Conservation (phyloP, 306 rosid species). For the Glycine soja region DNA sequence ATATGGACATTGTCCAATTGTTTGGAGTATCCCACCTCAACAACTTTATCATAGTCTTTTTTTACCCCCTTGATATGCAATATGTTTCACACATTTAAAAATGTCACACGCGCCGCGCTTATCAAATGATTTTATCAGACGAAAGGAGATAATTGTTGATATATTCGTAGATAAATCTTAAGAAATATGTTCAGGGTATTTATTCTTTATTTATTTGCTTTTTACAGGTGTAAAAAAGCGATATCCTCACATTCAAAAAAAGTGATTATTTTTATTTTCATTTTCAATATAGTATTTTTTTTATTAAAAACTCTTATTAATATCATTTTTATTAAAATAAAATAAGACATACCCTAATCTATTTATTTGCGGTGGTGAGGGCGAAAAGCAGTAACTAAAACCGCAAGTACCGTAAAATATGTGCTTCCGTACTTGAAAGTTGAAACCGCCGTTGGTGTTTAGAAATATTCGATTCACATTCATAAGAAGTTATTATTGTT, state of each 20-base stretch:
- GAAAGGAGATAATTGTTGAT: too few species aligned
- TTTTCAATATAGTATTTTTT: too few species aligned
- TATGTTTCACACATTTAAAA: not conserved
- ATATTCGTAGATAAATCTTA: too few species aligned
- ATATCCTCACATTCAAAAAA: too few species aligned
- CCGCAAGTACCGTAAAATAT: not conserved
- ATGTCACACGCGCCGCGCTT: not conserved
- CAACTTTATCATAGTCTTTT: not conserved
- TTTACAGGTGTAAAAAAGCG: too few species aligned
- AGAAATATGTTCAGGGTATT: too few species aligned
- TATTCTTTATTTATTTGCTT: too few species aligned
- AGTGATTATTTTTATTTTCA: too few species aligned
- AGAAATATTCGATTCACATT: not conserved
- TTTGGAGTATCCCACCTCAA: not conserved
- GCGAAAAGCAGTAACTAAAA: not conserved
- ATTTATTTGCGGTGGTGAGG: too few species aligned
- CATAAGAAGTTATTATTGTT: not conserved
- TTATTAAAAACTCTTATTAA: too few species aligned
- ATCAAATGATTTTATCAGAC: too few species aligned
- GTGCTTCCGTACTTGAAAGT: not conserved
- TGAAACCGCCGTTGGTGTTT: not conserved
- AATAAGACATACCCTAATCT: not conserved
- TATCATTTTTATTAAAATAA: too few species aligned
- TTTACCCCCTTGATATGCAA: not conserved
- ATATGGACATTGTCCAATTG: conserved; percentile 19